These are phyloP conservation scores for Penicillium taxi DNA, from an alignment of 495 filamentous ascomycete species.

Conservation along the genomic window DNA sequence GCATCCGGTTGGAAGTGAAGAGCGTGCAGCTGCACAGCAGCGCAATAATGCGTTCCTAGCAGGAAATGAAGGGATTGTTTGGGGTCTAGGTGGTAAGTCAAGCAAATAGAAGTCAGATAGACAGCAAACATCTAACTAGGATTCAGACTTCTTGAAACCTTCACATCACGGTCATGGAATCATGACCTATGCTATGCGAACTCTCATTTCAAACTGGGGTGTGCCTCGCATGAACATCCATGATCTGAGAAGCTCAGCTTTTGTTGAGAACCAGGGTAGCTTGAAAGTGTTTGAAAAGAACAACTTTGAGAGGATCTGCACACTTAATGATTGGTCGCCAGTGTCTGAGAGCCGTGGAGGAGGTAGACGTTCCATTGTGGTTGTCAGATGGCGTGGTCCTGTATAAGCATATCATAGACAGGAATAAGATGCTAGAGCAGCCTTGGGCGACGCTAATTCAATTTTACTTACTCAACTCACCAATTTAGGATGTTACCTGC, in stretches of 20 bases:
- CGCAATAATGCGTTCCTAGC: constrained; percentile 12
- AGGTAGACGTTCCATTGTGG: background rate
- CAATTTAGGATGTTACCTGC: too few relatives aligned
- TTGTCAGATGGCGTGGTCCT: constrained; percentile 4
- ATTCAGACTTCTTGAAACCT: constrained; percentile 19
- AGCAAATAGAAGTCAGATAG: too few relatives aligned
- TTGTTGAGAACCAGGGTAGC: constrained; percentile 20
- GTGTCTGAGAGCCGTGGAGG: constrained; percentile 1
- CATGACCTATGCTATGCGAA: constrained; percentile 17
- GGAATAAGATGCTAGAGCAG: too few relatives aligned
- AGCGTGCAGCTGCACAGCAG: constrained; percentile 10
- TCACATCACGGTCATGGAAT: constrained; percentile 20
- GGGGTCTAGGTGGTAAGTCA: constrained; percentile 17
- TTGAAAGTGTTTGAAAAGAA: constrained; percentile 19
- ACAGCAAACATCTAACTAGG: too few relatives aligned
- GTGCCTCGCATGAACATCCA: constrained; percentile 22
- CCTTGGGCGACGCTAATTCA: too few relatives aligned
- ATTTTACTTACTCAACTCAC: too few relatives aligned
- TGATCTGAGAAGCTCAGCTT: constrained; percentile 10
- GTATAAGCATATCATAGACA: too few relatives aligned
- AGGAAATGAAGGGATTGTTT: constrained; percentile 16
- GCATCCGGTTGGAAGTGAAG: constrained; percentile 5
- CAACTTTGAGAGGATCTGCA: constrained; percentile 11
- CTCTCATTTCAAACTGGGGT: constrained; percentile 18
- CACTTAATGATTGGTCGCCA: constrained; percentile 13